phyloP scores from a whole-genome alignment of 1,284 basidiomycete genomes.

The Moesziomyces globuligerus region DNA sequence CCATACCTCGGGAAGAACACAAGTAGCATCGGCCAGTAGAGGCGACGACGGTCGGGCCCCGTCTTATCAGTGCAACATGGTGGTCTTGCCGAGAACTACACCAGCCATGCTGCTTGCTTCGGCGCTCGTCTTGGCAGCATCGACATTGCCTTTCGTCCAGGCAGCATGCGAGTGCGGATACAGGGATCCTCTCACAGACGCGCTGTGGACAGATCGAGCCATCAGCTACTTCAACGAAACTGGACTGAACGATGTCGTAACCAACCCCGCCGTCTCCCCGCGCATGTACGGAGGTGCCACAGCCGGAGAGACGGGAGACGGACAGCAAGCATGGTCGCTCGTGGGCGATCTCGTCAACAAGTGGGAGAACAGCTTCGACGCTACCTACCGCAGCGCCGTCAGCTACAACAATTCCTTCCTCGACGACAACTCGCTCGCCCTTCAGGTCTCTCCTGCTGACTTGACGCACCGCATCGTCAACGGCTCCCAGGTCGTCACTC shows the following conservation, averaged over 20 bases:
- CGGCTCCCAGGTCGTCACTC: conserved; percentile 53
- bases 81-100: conserved; percentile 2
- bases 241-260: conserved; percentile 45
- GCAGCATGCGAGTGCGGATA: conserved; percentile 59
- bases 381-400: conserved; percentile 49
- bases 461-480: conserved; percentile 45
- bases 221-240: conserved; percentile 63
- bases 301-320: conserved; percentile 47
- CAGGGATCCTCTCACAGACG: conserved; percentile 52
- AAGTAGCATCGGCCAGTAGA: not conserved
- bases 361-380: conserved; percentile 54
- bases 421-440: conserved; percentile 39
- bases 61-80: conserved; percentile 10
- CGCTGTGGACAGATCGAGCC: conserved; percentile 57
- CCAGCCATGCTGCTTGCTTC: conserved; percentile 28
- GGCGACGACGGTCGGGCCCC: not conserved
- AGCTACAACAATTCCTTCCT: conserved; percentile 56
- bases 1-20: not conserved
- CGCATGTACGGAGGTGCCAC: conserved; percentile 39
- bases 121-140: conserved; percentile 17
- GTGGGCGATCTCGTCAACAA: conserved; percentile 51
- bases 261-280: conserved; percentile 36
- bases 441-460: conserved; percentile 50
- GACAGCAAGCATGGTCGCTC: conserved; percentile 50
- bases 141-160: conserved; percentile 9